Evolutionary conservation across 2,329 filamentous ascomycete genomes (phyloP).

Genomic region (Lasiodiplodia sp.): DNA sequence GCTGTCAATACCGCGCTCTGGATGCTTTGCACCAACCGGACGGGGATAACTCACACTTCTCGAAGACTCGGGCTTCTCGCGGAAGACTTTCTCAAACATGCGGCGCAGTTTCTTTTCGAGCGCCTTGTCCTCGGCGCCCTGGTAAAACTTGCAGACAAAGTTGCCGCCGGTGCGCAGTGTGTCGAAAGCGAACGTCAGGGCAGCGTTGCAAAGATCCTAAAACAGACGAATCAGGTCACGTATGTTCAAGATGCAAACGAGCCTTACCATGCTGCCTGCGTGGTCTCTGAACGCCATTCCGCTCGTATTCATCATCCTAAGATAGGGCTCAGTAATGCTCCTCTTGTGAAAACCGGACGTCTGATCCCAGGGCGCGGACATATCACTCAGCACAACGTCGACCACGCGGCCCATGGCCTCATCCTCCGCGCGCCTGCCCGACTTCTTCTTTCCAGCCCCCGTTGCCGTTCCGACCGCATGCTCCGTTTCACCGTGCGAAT

Average conservation of each 20-base stretch:
- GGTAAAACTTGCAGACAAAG: conserved; percentile 98
- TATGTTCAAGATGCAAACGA: background rate
- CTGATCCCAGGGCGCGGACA: conserved; percentile 96
- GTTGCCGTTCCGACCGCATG: conserved; percentile 21
- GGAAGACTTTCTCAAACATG: conserved; percentile 79
- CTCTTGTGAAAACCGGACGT: conserved; percentile 79
- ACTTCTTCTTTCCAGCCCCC: conserved; percentile 34
- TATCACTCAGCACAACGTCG: conserved; percentile 96
- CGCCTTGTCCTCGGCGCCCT: conserved; percentile 82
- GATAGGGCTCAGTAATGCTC: conserved; percentile 93
- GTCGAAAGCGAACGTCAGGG: conserved; percentile 83
- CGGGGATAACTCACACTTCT: conserved; percentile 70
- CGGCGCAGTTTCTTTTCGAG: conserved; percentile 77
- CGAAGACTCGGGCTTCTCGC: conserved; percentile 92
- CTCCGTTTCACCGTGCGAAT: conserved; percentile 23
- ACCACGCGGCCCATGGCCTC: conserved; percentile 67
- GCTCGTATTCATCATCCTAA: conserved; percentile 99
- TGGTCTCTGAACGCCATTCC: conserved; percentile 88
- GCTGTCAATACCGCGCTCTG: background rate
- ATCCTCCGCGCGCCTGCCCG: conserved; percentile 45
- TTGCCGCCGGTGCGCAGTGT: conserved; percentile 83
- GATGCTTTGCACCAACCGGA: background rate
- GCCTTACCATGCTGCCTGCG: conserved; percentile 88
- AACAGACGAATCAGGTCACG: background rate
- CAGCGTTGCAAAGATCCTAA: conserved; percentile 90